Percentiles rank a stretch among this genome's conserved stretches.
phyloP scores from a whole-genome alignment of 2,329 filamentous ascomycete species.

The Aureobasidium musti region DNA sequence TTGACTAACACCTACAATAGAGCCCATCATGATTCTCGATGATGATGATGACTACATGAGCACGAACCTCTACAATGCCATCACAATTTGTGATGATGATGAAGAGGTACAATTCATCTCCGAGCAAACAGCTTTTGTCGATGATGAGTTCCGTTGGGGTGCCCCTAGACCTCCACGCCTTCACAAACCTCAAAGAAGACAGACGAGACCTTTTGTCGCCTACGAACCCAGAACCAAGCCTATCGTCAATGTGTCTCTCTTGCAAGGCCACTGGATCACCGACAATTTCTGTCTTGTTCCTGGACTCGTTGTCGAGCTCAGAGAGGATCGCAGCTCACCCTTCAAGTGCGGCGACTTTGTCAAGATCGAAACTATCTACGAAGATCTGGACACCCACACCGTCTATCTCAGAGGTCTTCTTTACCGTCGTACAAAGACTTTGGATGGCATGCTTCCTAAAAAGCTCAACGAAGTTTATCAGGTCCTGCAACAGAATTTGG shows the following conservation, averaged over 20 bases:
- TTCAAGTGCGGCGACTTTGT: constrained; percentile 42
- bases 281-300: constrained; percentile 6
- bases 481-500: constrained; percentile 39
- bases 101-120: constrained; percentile 28
- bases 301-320: constrained; percentile 41
- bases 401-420: constrained; percentile 46
- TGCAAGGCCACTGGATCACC: constrained; percentile 4
- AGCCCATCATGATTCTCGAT: constrained; percentile 17
- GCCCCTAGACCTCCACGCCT: not conserved
- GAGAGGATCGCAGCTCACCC: constrained; percentile 35
- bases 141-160: constrained; percentile 11
- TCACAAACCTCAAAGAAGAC: not conserved
- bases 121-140: not conserved
- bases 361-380: constrained; percentile 44
- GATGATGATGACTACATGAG: not conserved
- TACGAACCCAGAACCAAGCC: constrained; percentile 16
- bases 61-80: not conserved
- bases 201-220: not conserved
- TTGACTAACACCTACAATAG: not conserved
- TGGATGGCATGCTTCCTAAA: constrained; percentile 44
- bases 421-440: constrained; percentile 40
- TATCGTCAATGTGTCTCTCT: not conserved
- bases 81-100: constrained; percentile 23
- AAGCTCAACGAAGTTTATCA: constrained; percentile 51
- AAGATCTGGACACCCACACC: constrained; percentile 32